These are phyloP conservation scores for Pistacia vera DNA, from an alignment of 345 rosid genomes.

Conservation along the genomic window DNA sequence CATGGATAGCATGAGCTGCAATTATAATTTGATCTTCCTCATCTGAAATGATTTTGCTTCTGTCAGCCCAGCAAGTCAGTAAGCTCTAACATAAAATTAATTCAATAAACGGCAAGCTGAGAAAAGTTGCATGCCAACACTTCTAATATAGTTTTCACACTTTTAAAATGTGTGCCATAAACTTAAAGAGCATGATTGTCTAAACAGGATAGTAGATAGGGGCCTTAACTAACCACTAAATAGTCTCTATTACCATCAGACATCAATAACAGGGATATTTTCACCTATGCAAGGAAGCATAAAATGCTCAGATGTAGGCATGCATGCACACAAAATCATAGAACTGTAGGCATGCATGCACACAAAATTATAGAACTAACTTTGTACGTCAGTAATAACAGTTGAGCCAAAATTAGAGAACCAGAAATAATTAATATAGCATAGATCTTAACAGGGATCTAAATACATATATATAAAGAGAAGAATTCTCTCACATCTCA, in stretches of 20 bases:
- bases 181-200: neutral
- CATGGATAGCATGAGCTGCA: conserved; percentile 67
- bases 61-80: neutral
- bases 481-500: neutral
- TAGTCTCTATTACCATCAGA: neutral
- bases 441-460: neutral
- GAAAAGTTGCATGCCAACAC: neutral
- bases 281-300: too few species aligned
- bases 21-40: conserved; percentile 74
- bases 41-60: conserved; percentile 40
- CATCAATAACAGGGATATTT: neutral
- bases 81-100: conserved; percentile 16
- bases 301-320: neutral
- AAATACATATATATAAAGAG: neutral
- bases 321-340: neutral
- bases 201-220: neutral
- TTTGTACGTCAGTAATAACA: neutral
- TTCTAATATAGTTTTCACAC: neutral
- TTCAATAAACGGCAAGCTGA: neutral
- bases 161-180: neutral
- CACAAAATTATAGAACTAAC: neutral
- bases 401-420: neutral
- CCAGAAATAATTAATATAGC: neutral
- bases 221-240: neutral
- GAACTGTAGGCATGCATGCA: neutral